Base-by-base conservation (phyloP, 2,329 filamentous ascomycete genomes). In the Cytospora piceae region DNA sequence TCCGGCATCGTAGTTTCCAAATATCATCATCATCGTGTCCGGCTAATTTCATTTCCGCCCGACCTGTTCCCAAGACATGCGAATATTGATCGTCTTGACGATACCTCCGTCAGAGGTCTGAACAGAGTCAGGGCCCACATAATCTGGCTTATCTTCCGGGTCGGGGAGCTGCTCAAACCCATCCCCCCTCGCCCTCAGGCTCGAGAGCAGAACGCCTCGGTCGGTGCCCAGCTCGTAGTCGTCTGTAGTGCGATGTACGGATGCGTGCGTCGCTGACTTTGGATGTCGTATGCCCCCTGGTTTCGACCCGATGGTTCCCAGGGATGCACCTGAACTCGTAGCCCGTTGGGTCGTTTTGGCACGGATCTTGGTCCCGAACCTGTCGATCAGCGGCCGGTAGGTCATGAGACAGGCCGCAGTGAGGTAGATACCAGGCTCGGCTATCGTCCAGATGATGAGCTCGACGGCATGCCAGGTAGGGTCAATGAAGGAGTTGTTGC, bases 351-450 rank as follows among this genome's bases (percentile, higher is more conserved):
- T 29, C 4, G 29, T 34, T 34, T 42, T 52, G 29, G 15, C 17
- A 52, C 46, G 42, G 12, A 55, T 27, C 46, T 61, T 55, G 3
- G 51, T 4, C 31, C 52, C 29, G 22, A 67, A 17, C 69, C 62
- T 70, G 1, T 66, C 68, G 15, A 70, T 55, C 9, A 75, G 65
- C 1, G 73, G 73, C 4, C 73, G 73, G 46, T 73, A 72, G 3
- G 72, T 68, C 4, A 71, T 61, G 12, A 75, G 66, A 61, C 72
- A 74, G 11, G 73, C 72, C 14, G 72, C 70, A 24, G 75, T 70
- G 0, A 74, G 67, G 59, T 74, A 74, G 9, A 71, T 67, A 3
- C 71, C 71, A 12, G 69, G 68, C 63, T 73, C 74, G 6, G 70
- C 63, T 3, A 71, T 53, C 2, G 69, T 70, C 71, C 71, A 74